Evolutionary conservation across 2,329 filamentous ascomycete genomes (phyloP), one percentile per base, ranked within the genome.

Genomic region (Verticillium longisporum): DNA sequence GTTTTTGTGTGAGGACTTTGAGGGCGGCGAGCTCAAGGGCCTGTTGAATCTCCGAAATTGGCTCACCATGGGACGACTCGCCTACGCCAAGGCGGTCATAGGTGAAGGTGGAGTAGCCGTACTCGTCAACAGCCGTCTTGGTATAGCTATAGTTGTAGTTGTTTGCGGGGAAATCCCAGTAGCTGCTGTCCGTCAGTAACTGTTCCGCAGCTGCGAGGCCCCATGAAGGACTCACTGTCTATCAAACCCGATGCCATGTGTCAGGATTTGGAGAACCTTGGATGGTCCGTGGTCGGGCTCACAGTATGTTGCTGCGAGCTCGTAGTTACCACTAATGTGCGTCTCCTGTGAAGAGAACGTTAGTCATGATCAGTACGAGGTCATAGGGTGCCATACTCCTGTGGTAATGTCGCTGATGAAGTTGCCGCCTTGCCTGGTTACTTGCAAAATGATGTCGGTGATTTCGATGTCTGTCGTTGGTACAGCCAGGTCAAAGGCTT

Each of bases 1-100:
- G 74, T 64, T 74, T 72, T 10, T 69, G 69, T 0, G 85, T 88
- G 4, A 89, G 72, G 2, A 76, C 74, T 37, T 76, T 74, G 31
- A 88, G 78, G 10, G 83, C 84, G 32, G 80, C 80, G n/a, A 87
- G 73, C 69, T 89, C 84, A 53, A 85, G 77, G 61, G 71, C 75
- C 18, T 78, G 73, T 68, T 89, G 86, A 60, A 88, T 83, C 69
- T 85, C 81, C 66, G 82, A 79, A 67, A 88, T 68, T 0, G 86
- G 79, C 55, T 88, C 80, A 57, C 82, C 83, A 67, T 82, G 83
- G 4, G 80, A 80, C 1, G 84, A 87, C 61, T 76, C 73, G 50
- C 81, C 85, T 53, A 88, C 78, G 36, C 86, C 87, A 6, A 88
- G 79, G 18, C 86, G 83, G 71, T 89, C 86, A 72, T 81, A 87